phyloP scores from a whole-genome alignment of 2,329 filamentous ascomycete species.

The Chaetomium olivaceum region DNA sequence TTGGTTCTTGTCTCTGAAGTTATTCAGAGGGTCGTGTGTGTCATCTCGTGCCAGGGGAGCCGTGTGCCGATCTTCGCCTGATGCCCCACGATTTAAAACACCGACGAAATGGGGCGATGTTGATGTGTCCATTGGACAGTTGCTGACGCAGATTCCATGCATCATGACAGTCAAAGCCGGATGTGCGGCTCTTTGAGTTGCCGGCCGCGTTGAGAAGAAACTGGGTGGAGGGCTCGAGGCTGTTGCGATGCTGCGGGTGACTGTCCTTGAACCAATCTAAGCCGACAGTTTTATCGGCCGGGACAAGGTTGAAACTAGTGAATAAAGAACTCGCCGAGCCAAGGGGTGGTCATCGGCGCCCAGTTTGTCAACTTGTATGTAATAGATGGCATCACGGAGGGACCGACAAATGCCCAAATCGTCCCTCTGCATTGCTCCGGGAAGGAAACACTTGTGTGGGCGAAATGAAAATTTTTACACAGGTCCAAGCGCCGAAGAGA shows the following conservation, averaged over 20 bases:
- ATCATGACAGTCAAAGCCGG: constrained; percentile 3
- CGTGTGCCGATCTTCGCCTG: constrained; percentile 26
- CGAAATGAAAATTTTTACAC: constrained; percentile 27
- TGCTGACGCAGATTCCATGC: constrained; percentile 15
- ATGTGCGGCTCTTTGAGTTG: constrained; percentile 9
- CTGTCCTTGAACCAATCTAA: constrained; percentile 23
- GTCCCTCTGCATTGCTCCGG: constrained; percentile 22
- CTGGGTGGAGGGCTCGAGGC: constrained; percentile 1
- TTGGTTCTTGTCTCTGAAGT: neutral
- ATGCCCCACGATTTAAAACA: constrained; percentile 7
- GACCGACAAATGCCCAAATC: constrained; percentile 16
- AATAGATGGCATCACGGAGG: constrained; percentile 11
- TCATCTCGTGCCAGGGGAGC: constrained; percentile 11
- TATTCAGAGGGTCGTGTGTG: neutral
- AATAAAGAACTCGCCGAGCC: constrained; percentile 18
- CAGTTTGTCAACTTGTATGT: constrained; percentile 2
- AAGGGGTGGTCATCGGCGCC: constrained; percentile 13
- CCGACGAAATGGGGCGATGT: constrained; percentile 12
- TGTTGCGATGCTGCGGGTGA: constrained; percentile 22
- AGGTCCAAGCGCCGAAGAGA: neutral
- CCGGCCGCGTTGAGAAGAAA: neutral
- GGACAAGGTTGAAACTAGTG: neutral
- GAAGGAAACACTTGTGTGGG: constrained; percentile 19
- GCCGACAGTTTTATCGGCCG: constrained; percentile 13
- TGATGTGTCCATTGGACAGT: constrained; percentile 19